Evolutionary conservation across 1,284 basidiomycete genomes (phyloP).

Genomic region (Acaromyces ingoldii): DNA sequence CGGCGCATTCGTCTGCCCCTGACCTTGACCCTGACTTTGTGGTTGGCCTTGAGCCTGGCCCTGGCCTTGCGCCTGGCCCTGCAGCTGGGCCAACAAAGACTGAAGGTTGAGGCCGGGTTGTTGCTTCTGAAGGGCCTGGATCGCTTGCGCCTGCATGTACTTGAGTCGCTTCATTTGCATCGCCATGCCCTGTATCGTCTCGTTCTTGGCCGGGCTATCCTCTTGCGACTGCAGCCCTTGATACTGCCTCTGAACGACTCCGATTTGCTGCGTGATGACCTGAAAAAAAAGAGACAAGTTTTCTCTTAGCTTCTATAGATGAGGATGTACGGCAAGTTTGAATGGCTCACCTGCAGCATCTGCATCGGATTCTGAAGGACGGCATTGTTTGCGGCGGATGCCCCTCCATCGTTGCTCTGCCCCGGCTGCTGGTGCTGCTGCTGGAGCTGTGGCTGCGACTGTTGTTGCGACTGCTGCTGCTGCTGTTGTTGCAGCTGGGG

Average conservation of each 20-base stretch:
- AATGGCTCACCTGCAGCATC: conserved; percentile 19
- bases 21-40: conserved; percentile 4
- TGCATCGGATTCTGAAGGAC: conserved; percentile 16
- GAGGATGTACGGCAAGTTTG: not conserved
- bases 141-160: conserved; percentile 23
- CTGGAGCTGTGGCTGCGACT: conserved; percentile 12
- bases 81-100: too few relatives aligned
- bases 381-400: not conserved
- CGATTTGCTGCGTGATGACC: conserved; percentile 25
- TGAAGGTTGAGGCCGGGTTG: too few relatives aligned
- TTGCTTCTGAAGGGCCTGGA: conserved; percentile 4
- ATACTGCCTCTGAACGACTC: conserved; percentile 42
- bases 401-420: not conserved
- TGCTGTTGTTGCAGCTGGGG: conserved; percentile 5
- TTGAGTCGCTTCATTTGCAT: conserved; percentile 35
- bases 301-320: not conserved
- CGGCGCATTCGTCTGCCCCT: not conserved
- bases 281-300: conserved; percentile 6
- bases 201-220: conserved; percentile 35
- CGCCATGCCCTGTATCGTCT: conserved; percentile 33
- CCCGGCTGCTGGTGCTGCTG: conserved; percentile 6
- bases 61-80: not conserved
- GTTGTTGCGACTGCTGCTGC: conserved; percentile 9
- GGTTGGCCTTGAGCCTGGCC: not conserved
- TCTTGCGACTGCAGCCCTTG: conserved; percentile 32